Percentiles rank a stretch among this genome's conserved stretches.
These are phyloP conservation scores for Triticum urartu DNA, from an alignment of 176 grass and related monocot species.

Conservation along the genomic window DNA sequence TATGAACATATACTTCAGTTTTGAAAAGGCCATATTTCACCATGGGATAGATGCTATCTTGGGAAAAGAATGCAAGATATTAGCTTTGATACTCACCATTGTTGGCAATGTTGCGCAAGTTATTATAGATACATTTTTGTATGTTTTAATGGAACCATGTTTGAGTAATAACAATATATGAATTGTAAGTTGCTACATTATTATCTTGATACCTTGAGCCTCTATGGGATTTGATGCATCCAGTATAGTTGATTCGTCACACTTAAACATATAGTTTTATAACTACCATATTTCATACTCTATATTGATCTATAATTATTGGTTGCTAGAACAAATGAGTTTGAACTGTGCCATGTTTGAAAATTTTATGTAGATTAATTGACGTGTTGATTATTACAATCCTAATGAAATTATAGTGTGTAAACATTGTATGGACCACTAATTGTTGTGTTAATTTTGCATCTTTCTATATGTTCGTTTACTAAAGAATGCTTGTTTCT, in stretches of 20 bases:
- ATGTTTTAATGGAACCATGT: neutral
- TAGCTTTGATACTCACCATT: too few relatives aligned
- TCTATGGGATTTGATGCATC: neutral
- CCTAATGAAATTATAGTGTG: neutral
- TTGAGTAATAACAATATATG: neutral
- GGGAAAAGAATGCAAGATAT: too few relatives aligned
- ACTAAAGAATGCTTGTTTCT: neutral
- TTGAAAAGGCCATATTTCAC: too few relatives aligned
- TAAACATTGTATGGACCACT: neutral
- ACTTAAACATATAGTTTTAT: neutral
- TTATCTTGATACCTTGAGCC: neutral
- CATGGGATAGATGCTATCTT: too few relatives aligned
- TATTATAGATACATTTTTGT: neutral
- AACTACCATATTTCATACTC: neutral
- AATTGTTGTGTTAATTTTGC: neutral
- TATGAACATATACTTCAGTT: too few relatives aligned
- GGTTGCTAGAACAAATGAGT: neutral
- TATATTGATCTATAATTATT: neutral
- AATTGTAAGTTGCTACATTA: neutral
- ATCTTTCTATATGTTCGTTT: neutral
- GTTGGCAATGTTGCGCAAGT: neutral
- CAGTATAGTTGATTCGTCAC: too few relatives aligned
- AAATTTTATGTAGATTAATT: neutral
- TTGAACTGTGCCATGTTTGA: neutral
- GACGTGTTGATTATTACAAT: neutral